These are phyloP conservation scores for Gastrodia elata DNA, from an alignment of 106 monocot species.

Conservation along the genomic window DNA sequence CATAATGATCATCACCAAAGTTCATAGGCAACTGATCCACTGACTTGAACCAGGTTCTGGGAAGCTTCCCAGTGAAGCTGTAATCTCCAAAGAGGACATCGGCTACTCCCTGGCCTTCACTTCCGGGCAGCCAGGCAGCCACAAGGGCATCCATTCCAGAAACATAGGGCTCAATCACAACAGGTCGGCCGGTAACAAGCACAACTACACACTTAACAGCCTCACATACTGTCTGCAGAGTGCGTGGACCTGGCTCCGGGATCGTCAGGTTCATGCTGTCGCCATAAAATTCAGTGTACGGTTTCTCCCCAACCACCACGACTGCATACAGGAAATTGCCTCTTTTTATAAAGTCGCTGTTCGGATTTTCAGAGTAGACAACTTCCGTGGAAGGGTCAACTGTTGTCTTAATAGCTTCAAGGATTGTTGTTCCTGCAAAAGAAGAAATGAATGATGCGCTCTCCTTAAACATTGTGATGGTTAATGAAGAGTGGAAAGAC, in stretches of 20 bases:
- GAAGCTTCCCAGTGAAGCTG: conserved; percentile 56
- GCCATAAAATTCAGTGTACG: conserved; percentile 42
- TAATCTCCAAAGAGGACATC: conserved; percentile 66
- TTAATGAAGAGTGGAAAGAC: neutral
- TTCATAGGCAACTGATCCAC: conserved; percentile 72
- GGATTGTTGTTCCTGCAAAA: conserved; percentile 56
- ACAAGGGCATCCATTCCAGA: conserved; percentile 32
- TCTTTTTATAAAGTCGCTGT: conserved; percentile 13
- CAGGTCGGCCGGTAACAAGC: conserved; percentile 46
- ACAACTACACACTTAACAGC: conserved; percentile 40
- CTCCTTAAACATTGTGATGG: neutral
- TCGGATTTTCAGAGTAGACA: conserved; percentile 42
- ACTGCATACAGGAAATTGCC: conserved; percentile 38
- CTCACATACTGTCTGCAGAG: conserved; percentile 30
- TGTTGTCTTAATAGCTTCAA: conserved; percentile 38
- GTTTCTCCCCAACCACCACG: conserved; percentile 50
- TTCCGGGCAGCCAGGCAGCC: conserved; percentile 59
- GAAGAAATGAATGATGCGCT: neutral
- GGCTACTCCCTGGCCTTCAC: conserved; percentile 46
- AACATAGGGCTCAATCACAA: conserved; percentile 40
- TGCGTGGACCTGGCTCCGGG: conserved; percentile 28
- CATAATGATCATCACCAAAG: conserved; percentile 47
- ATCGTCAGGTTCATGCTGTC: conserved; percentile 52
- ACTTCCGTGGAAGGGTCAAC: conserved; percentile 49
- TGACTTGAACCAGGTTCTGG: conserved; percentile 65